phyloP scores from a whole-genome alignment of 1,284 basidiomycete genomes.

The Neotropicomus parvogracilis region DNA sequence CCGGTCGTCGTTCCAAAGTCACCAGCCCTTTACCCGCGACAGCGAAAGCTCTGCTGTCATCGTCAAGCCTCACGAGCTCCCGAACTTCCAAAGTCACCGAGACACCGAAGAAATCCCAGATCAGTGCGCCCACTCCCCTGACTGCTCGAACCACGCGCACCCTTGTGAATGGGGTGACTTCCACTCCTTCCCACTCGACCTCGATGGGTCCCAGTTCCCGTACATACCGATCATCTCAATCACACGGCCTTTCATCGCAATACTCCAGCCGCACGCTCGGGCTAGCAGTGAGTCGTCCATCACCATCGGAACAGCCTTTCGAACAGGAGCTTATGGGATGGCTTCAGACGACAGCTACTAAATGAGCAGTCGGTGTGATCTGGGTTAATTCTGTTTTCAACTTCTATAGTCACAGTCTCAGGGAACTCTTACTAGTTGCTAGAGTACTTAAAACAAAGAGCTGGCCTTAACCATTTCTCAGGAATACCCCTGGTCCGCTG shows the following conservation, averaged over 20 bases:
- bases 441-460: conserved; percentile 31
- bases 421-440: conserved; percentile 29
- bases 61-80: conserved; percentile 46
- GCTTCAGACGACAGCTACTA: conserved; percentile 45
- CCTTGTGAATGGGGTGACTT: conserved; percentile 44
- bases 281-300: conserved; percentile 42
- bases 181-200: conserved; percentile 54
- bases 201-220: conserved; percentile 49
- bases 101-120: conserved; percentile 82
- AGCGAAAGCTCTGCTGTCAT: conserved; percentile 50
- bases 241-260: conserved; percentile 50
- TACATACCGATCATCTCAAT: conserved; percentile 52
- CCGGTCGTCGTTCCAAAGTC: conserved; percentile 54
- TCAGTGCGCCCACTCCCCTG: conserved; percentile 79
- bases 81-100: conserved; percentile 58
- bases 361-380: conserved; percentile 33
- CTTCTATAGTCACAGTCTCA: conserved; percentile 10
- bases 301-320: conserved; percentile 35
- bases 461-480: conserved; percentile 34
- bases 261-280: conserved; percentile 53
- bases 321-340: conserved; percentile 38
- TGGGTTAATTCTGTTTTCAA: conserved; percentile 9
- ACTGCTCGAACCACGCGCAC: conserved; percentile 68
- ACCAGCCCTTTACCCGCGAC: conserved; percentile 43
- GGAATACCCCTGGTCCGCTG: conserved; percentile 41